These are phyloP conservation scores for Fusarium torreyae DNA, from an alignment of 2,329 filamentous ascomycete genomes.

Conservation along the genomic window DNA sequence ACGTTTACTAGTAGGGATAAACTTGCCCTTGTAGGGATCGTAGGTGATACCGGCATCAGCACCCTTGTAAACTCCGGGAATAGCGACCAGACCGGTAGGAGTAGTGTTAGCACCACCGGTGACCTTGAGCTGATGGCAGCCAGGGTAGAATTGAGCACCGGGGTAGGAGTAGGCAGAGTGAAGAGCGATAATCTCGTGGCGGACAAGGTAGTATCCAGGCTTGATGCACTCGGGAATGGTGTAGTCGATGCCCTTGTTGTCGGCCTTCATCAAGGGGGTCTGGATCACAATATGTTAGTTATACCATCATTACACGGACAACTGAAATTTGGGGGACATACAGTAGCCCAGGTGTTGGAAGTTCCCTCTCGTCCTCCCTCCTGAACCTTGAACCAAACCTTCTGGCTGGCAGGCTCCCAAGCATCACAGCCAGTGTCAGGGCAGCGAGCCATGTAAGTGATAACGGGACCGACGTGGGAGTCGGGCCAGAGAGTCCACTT, in stretches of 20 bases:
- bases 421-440: slow-evolving; percentile 66
- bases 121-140: slow-evolving; percentile 71
- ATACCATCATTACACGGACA: background rate
- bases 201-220: slow-evolving; percentile 70
- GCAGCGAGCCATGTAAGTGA: slow-evolving; percentile 74
- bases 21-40: slow-evolving; percentile 64
- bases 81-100: slow-evolving; percentile 61
- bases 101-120: slow-evolving; percentile 63
- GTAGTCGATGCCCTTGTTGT: slow-evolving; percentile 63
- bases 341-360: slow-evolving; percentile 63
- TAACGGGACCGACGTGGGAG: slow-evolving; percentile 67
- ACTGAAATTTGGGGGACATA: slow-evolving; percentile 40
- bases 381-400: slow-evolving; percentile 71
- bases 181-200: slow-evolving; percentile 71
- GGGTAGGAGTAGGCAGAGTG: slow-evolving; percentile 65
- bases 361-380: slow-evolving; percentile 66
- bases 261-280: slow-evolving; percentile 62
- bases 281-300: slow-evolving; percentile 28
- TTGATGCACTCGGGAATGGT: slow-evolving; percentile 68
- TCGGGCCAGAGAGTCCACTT: slow-evolving; percentile 69
- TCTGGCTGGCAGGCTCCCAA: slow-evolving; percentile 63
- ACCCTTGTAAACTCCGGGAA: slow-evolving; percentile 68
- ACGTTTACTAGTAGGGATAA: background rate
- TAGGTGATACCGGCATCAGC: slow-evolving; percentile 67
- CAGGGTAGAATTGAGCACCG: slow-evolving; percentile 71